Evolutionary conservation across 1,284 basidiomycete genomes (phyloP).

Genomic region (Bondarzewia mesenterica): DNA sequence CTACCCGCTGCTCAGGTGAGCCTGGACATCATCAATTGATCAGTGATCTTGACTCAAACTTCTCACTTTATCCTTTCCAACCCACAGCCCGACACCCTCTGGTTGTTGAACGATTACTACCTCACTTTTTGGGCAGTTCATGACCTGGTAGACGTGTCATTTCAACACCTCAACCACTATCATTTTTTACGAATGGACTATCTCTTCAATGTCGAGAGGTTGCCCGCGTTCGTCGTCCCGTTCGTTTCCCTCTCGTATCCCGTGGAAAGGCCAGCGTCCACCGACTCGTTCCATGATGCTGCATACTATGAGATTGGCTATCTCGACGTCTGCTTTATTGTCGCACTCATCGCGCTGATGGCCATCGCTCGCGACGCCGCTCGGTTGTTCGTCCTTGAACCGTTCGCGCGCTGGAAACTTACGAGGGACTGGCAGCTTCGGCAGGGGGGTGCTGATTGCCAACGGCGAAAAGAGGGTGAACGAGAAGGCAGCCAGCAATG

Average conservation of each 20-base stretch:
- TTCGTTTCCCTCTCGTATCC: slow-evolving; percentile 76
- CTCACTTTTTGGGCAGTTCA: slow-evolving; percentile 7
- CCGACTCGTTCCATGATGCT: slow-evolving; percentile 64
- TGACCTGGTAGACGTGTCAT: slow-evolving; percentile 22
- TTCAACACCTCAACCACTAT: slow-evolving; percentile 18
- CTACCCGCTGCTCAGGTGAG: background rate
- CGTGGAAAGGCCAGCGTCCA: slow-evolving; percentile 38
- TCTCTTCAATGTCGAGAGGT: slow-evolving; percentile 22
- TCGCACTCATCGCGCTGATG: slow-evolving; percentile 71
- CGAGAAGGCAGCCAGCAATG: slow-evolving; percentile 17
- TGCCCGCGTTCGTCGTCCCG: slow-evolving; percentile 48
- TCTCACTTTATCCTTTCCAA: background rate
- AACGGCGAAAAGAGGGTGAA: slow-evolving; percentile 24
- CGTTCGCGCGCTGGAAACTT: slow-evolving; percentile 71
- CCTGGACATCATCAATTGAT: too few species aligned
- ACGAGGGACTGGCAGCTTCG: slow-evolving; percentile 35
- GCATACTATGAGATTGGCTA: slow-evolving; percentile 63
- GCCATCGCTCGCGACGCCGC: slow-evolving; percentile 71
- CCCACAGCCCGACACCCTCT: background rate
- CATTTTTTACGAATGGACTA: slow-evolving; percentile 17
- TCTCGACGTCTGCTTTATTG: slow-evolving; percentile 64
- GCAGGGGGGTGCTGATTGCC: slow-evolving; percentile 18
- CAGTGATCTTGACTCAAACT: background rate
- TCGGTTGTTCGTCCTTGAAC: slow-evolving; percentile 67
- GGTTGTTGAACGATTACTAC: background rate